Conservation (phyloP, 2,329 filamentous ascomycete species). For the Fusarium burgessii region DNA sequence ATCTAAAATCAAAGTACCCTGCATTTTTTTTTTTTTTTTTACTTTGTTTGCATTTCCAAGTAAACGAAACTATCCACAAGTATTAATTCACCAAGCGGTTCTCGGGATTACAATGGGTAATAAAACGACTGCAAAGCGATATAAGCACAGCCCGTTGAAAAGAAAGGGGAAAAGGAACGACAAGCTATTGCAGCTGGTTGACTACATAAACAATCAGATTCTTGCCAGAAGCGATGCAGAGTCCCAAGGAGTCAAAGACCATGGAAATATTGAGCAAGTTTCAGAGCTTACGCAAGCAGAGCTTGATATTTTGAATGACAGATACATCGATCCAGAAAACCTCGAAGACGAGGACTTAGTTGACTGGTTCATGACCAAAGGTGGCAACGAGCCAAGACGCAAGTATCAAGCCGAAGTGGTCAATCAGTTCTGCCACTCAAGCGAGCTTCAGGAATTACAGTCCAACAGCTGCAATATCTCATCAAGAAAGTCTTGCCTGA, state of each 20-base stretch:
- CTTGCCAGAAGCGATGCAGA: fast-evolving
- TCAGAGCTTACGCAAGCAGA: not conserved
- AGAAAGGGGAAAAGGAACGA: not conserved
- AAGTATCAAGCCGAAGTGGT: not conserved
- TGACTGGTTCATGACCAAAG: not conserved
- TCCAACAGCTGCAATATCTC: not conserved
- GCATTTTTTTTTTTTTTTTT: not conserved
- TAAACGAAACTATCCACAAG: not conserved
- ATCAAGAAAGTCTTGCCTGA: fast-evolving
- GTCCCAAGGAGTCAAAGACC: fast-evolving
- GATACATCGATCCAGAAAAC: fast-evolving
- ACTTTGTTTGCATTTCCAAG: not conserved
- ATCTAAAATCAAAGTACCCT: not conserved
- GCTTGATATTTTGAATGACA: not conserved
- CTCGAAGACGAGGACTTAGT: fast-evolving
- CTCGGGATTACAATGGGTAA: not conserved
- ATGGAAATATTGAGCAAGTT: too few species aligned
- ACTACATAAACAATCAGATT: not conserved
- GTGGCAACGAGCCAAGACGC: not conserved
- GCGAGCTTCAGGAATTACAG: not conserved
- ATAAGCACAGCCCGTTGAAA: not conserved
- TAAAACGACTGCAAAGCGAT: not conserved
- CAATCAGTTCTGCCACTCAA: not conserved
- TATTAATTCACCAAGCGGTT: not conserved
- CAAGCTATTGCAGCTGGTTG: not conserved